Evolutionary conservation across 2,329 filamentous ascomycete species (phyloP).

Genomic region (Biscogniauxia mediterranea): DNA sequence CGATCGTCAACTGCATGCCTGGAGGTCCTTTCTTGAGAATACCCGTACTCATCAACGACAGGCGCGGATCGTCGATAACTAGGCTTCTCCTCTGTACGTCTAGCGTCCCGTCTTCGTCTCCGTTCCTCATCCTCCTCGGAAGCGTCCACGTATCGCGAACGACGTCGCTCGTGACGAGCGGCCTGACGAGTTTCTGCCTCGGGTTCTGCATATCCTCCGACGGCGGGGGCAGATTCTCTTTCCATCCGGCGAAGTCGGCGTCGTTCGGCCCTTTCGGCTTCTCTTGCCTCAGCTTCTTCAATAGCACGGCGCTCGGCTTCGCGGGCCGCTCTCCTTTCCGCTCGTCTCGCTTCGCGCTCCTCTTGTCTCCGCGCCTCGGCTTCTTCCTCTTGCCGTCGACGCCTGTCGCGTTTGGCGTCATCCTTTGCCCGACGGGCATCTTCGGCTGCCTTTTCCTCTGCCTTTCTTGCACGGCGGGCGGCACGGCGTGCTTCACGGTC

Average conservation of each 20-base stretch:
- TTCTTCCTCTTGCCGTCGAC: conserved; percentile 51
- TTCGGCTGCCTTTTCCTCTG: conserved; percentile 51
- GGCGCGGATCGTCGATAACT: conserved; percentile 42
- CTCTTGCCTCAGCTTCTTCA: conserved; percentile 42
- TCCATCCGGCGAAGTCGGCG: conserved; percentile 36
- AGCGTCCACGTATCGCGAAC: conserved; percentile 43
- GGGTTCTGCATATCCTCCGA: conserved; percentile 40
- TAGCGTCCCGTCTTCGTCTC: conserved; percentile 52
- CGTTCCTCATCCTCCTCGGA: conserved; percentile 53
- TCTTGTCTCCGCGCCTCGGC: conserved; percentile 52
- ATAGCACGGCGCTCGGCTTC: conserved; percentile 50
- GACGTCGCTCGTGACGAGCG: conserved; percentile 47
- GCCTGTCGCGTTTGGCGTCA: conserved; percentile 54
- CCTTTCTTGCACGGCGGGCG: conserved; percentile 58
- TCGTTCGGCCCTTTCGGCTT: conserved; percentile 41
- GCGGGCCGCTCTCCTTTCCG: conserved; percentile 50
- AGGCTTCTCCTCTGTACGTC: conserved; percentile 42
- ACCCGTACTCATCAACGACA: conserved; percentile 45
- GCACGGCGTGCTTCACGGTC: conserved; percentile 62
- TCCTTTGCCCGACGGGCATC: conserved; percentile 58
- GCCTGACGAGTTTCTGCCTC: conserved; percentile 49
- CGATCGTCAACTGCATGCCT: conserved; percentile 35
- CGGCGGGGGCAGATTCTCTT: conserved; percentile 43
- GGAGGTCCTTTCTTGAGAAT: conserved; percentile 40
- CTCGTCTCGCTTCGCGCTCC: conserved; percentile 58